These are phyloP conservation scores for Escallonia rubra DNA, from an alignment of 129 eudicot genomes.

Conservation along the genomic window DNA sequence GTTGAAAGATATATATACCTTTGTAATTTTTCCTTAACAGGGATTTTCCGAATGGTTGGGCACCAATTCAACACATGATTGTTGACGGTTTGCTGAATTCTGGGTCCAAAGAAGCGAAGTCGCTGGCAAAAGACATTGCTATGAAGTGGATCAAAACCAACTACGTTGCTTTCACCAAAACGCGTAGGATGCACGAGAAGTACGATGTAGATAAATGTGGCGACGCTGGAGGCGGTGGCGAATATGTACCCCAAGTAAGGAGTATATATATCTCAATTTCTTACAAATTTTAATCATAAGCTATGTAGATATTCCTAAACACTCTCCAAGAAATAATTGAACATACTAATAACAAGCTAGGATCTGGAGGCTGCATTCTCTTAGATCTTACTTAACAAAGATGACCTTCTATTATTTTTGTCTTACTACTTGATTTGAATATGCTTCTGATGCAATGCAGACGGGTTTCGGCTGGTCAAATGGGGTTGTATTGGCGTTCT, in stretches of 20 bases:
- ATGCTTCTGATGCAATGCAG: constrained; percentile 35
- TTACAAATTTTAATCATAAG: neutral
- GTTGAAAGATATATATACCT: too few species aligned
- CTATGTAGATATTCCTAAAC: neutral
- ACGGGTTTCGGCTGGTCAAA: constrained; percentile 99
- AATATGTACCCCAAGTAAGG: constrained; percentile 89
- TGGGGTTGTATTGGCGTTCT: constrained; percentile 86
- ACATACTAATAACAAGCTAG: too few species aligned
- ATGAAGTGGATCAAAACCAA: constrained; percentile 79
- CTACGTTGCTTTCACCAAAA: constrained; percentile 48
- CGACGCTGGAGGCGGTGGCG: constrained; percentile 84
- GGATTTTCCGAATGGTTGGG: constrained; percentile 99
- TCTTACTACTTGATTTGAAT: neutral
- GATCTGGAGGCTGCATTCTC: too few species aligned
- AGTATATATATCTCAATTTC: neutral
- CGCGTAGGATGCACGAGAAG: constrained; percentile 79
- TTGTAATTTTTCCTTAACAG: constrained; percentile 23
- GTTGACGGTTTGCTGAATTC: constrained; percentile 75
- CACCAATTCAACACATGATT: constrained; percentile 87
- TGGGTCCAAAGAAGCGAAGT: constrained; percentile 44
- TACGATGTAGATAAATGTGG: constrained; percentile 85
- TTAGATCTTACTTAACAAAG: too few species aligned
- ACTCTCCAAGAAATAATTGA: too few species aligned
- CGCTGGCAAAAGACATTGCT: constrained; percentile 73
- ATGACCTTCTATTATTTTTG: too few species aligned